Evolutionary conservation across 139 green algal genomes (phyloP).

Genomic region (Micractinium sp.): DNA sequence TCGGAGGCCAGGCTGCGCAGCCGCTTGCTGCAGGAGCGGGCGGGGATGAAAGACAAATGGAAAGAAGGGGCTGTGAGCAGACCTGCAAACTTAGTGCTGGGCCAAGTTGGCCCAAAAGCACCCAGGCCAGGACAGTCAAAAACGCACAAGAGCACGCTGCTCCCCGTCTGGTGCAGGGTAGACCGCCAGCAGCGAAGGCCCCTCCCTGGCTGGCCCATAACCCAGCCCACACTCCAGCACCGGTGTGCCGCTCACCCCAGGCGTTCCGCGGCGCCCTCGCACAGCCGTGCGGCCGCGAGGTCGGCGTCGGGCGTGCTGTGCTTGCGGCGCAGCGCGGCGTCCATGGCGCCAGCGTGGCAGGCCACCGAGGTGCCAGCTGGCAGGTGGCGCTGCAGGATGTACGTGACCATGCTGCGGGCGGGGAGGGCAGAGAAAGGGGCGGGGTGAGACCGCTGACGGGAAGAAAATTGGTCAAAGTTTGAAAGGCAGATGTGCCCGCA

Average conservation of each 20-base stretch:
- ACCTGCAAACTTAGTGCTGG: no score
- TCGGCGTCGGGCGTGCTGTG: conserved; percentile 38
- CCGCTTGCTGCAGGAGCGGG: conserved; percentile 58
- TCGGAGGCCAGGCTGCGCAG: conserved; percentile 59
- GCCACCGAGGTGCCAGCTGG: conserved; percentile 46
- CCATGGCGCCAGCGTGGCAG: conserved; percentile 47
- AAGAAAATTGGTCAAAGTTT: no score
- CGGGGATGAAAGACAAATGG: background rate
- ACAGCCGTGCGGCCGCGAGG: conserved; percentile 40
- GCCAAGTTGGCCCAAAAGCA: background rate
- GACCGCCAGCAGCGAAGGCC: no score
- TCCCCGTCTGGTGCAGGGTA: no score
- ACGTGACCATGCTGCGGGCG: conserved; percentile 55
- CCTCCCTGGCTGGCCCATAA: no score
- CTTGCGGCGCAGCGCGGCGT: conserved; percentile 52
- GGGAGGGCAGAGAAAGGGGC: background rate
- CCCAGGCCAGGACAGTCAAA: background rate
- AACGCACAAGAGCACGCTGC: no score
- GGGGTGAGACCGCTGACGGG: no score
- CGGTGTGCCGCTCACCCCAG: conserved; percentile 55
- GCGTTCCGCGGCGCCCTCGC: conserved; percentile 65
- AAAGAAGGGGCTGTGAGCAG: background rate
- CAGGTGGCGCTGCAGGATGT: conserved; percentile 62
- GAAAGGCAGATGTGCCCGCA: no score
- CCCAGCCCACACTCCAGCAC: background rate